These are phyloP conservation scores for Purpureocillium lavendulum DNA, from an alignment of 2,329 filamentous ascomycete genomes.

Conservation along the genomic window DNA sequence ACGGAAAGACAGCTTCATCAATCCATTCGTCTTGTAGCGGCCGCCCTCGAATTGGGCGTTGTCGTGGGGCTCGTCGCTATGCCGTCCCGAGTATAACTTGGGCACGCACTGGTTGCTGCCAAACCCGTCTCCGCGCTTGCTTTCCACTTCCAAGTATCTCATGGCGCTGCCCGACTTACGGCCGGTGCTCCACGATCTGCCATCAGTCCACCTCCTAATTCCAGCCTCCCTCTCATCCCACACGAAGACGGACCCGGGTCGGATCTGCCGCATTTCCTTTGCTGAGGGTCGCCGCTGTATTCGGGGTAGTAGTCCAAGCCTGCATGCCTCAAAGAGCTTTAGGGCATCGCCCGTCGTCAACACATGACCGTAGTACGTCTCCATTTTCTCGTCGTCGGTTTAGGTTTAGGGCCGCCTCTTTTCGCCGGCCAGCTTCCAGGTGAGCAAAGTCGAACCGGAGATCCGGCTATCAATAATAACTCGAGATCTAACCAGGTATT, in stretches of 20 bases:
- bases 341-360: slow-evolving; percentile 95
- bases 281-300: slow-evolving; percentile 91
- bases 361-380: slow-evolving; percentile 93
- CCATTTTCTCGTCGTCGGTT: slow-evolving; percentile 52
- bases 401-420: slow-evolving; percentile 9
- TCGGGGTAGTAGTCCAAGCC: slow-evolving; percentile 78
- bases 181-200: slow-evolving; percentile 98
- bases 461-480: too few relatives aligned
- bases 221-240: slow-evolving; percentile 98
- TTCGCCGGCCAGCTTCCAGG: slow-evolving; percentile 7
- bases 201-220: slow-evolving; percentile 97
- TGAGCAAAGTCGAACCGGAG: too few relatives aligned
- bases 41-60: slow-evolving; percentile 84
- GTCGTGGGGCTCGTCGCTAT: slow-evolving; percentile 78
- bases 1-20: slow-evolving; percentile 99
- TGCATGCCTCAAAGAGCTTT: slow-evolving; percentile 95
- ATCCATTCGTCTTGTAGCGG: slow-evolving; percentile 87
- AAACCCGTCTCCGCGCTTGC: slow-evolving; percentile 81
- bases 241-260: slow-evolving; percentile 96
- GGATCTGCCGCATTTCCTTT: slow-evolving; percentile 93
- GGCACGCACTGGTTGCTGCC: slow-evolving; percentile 49
- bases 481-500: too few relatives aligned
- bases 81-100: slow-evolving; percentile 74
- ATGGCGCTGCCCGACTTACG: slow-evolving; percentile 95
- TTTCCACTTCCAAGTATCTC: slow-evolving; percentile 98